These are phyloP conservation scores for Calophaca sinica DNA, from an alignment of 306 rosid genomes.

Conservation along the genomic window DNA sequence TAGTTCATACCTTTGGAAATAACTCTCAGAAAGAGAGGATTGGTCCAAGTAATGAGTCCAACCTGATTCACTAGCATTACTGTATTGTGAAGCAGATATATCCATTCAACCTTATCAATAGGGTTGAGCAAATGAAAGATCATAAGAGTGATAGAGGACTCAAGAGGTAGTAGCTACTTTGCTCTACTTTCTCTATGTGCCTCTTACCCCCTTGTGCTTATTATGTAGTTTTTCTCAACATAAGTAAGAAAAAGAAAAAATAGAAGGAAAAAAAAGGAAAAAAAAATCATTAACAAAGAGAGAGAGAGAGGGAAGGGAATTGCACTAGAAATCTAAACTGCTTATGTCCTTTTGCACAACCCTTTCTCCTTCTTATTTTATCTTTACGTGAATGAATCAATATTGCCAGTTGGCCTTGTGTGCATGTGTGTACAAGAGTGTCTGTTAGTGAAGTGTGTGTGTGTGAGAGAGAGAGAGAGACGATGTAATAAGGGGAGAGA, in stretches of 20 bases:
- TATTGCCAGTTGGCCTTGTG: slow-evolving; percentile 82
- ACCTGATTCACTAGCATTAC: slow-evolving; percentile 85
- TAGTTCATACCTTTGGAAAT: slow-evolving; percentile 42
- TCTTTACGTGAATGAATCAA: slow-evolving; percentile 63
- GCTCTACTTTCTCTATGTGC: slow-evolving; percentile 21
- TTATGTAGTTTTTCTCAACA: slow-evolving; percentile 38
- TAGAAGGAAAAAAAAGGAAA: slow-evolving; percentile 11
- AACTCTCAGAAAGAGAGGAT: slow-evolving; percentile 59
- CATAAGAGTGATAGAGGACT: slow-evolving; percentile 22
- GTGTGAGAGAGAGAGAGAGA: slow-evolving; percentile 42
- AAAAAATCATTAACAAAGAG: slow-evolving; percentile 39
- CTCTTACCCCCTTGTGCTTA: slow-evolving; percentile 39
- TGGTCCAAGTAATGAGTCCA: slow-evolving; percentile 90
- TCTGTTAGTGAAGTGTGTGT: slow-evolving; percentile 15
- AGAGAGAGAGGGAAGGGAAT: slow-evolving; percentile 38
- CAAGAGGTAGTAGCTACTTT: slow-evolving; percentile 26
- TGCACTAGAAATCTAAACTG: slow-evolving; percentile 63
- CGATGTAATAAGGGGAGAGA: slow-evolving; percentile 40
- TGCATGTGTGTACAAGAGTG: slow-evolving; percentile 51
- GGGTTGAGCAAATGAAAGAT: slow-evolving; percentile 38
- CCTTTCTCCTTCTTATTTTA: slow-evolving; percentile 61
- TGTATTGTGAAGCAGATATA: slow-evolving; percentile 66
- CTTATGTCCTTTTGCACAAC: slow-evolving; percentile 64
- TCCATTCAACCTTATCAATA: slow-evolving; percentile 57
- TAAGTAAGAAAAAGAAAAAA: slow-evolving; percentile 40